Base-by-base conservation (phyloP, 768 basidiomycete genomes). In the Coprinopsis sp. region DNA sequence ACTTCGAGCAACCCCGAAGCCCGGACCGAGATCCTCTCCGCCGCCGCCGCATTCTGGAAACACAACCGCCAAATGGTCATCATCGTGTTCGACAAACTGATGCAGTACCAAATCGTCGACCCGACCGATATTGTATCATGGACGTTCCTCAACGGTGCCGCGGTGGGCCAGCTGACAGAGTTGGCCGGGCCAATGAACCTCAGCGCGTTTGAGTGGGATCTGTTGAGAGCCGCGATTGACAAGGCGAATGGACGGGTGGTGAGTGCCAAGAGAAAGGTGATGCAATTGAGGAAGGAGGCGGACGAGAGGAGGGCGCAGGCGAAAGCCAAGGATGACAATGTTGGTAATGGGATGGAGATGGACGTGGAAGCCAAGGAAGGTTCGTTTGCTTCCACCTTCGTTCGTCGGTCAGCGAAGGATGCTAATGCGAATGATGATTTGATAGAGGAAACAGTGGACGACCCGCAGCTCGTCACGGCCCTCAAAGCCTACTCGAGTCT, bases 81-180 rank as follows among this genome's bases (percentile, higher is more conserved):
- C 13, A 93, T 99, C 59, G 92, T 97, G 6, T 85, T 95, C 51
- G 96, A 98, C 73, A 99, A 99, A 68, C 71, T 98, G 44, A 88
- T 98, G 82, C 95, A 98, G 61, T 99, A 99, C 66, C 93, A 96
- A 61, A 89, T 98, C 47, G 86, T 98, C 31, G 93, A 97, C 56
- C 91, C 94, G 0, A 81, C 82, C 13, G 94, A 99, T 54, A 86
- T 98, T 7, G 84, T 96, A 44, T 70, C 69, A 3, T 95, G 89
- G 87, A 79, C 85, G 14, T 95, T 97, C 64, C 60, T 68, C 40
- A 75, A 79, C 34, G 76, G 77, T 16, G 71, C 71, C 7, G 67
- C 66, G 21, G 64, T 70, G 37, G 69, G 63, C 22, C 62, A 66
- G 19, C 56, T 69, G 34, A 65, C 64, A 28, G 71, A 69, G 34